phyloP scores from a whole-genome alignment of 176 grass and related monocot genomes.

The Bothriochloa decipiens region DNA sequence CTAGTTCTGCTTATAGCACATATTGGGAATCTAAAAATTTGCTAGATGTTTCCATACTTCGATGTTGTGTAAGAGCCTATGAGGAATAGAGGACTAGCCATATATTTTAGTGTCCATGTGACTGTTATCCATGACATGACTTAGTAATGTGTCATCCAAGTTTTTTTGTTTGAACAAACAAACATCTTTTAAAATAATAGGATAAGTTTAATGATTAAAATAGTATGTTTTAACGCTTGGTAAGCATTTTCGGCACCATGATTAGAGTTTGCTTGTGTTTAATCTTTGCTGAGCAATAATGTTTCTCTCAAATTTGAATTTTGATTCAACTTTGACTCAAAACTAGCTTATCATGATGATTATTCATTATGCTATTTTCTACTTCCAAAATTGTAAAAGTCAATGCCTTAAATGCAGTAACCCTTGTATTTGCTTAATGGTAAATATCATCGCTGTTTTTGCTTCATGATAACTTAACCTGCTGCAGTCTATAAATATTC shows the following conservation, averaged over 20 bases:
- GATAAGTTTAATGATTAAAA: neutral
- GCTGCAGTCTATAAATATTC: slow-evolving; percentile 2
- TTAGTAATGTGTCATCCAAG: slow-evolving; percentile 5
- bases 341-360: neutral
- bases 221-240: neutral
- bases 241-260: slow-evolving; percentile 11
- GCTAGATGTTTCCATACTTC: slow-evolving; percentile 3
- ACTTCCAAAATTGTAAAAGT: slow-evolving; percentile 27
- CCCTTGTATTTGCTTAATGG: neutral
- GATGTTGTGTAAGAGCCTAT: neutral
- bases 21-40: neutral
- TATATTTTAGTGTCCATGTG: neutral
- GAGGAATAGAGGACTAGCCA: neutral
- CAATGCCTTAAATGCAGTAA: slow-evolving; percentile 1
- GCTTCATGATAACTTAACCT: slow-evolving; percentile 26
- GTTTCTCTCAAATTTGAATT: slow-evolving; percentile 28
- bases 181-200: slow-evolving; percentile 16
- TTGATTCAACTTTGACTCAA: neutral
- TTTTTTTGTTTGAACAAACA: neutral
- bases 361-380: slow-evolving; percentile 11
- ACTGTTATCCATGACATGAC: slow-evolving; percentile 29
- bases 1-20: neutral
- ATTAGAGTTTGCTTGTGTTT: slow-evolving; percentile 32
- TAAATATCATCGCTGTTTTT: neutral
- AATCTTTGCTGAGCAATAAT: slow-evolving; percentile 5